phyloP scores from a whole-genome alignment of 257 asterid genomes.

The Linaria vulgaris region DNA sequence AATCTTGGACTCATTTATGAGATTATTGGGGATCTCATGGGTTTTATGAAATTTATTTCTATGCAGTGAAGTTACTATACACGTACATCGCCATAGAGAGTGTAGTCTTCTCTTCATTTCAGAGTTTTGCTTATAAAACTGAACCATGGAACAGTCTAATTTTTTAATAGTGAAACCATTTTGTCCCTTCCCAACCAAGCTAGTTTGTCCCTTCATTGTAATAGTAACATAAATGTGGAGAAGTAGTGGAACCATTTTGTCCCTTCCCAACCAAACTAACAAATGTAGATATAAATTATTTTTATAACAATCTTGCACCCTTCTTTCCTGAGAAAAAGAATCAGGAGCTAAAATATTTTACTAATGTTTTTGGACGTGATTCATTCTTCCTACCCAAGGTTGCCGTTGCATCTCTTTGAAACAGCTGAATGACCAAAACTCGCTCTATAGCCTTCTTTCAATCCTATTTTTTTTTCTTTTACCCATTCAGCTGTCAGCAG shows the following conservation, averaged over 20 bases:
- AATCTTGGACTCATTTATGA: neutral
- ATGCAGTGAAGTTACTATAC: neutral
- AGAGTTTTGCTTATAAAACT: conserved; percentile 9
- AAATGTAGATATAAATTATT: too few species aligned
- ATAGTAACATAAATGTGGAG: too few species aligned
- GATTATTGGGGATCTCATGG: neutral
- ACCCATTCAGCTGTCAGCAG: too few species aligned
- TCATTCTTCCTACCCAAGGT: neutral
- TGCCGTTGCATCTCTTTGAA: conserved; percentile 1
- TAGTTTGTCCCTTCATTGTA: too few species aligned
- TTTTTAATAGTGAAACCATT: too few species aligned
- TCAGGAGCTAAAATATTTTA: neutral
- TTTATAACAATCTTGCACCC: too few species aligned
- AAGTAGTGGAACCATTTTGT: too few species aligned
- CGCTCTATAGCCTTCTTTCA: neutral
- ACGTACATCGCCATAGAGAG: neutral
- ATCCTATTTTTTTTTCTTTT: too few species aligned
- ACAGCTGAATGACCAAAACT: neutral
- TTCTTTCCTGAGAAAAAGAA: too few species aligned
- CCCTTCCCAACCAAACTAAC: too few species aligned
- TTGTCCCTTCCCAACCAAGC: too few species aligned
- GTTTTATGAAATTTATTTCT: neutral
- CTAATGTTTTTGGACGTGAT: neutral
- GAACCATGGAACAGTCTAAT: neutral
- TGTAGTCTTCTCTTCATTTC: neutral